These are phyloP conservation scores for slime mould (Dictyostelium discoideum) DNA, from an alignment of 78 protist genomes.

Conservation along the genomic window DNA sequence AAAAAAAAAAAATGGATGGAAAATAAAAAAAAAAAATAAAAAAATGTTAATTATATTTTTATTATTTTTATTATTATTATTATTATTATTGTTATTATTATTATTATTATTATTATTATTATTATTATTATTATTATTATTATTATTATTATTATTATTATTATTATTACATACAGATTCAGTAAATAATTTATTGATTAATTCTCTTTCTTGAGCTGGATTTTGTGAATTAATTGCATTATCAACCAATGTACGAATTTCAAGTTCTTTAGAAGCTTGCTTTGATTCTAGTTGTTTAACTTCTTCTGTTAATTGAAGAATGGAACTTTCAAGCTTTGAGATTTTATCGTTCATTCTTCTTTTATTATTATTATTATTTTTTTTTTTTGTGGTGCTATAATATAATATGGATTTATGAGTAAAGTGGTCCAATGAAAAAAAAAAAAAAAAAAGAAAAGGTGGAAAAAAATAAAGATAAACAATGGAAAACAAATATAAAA, in stretches of 20 bases:
- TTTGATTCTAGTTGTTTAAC: conserved; percentile 29
- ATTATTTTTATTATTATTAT: too few relatives aligned
- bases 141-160: too few relatives aligned
- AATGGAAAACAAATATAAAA: too few relatives aligned
- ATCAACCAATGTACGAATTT: conserved; percentile 50
- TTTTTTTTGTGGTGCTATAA: too few relatives aligned
- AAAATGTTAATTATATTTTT: not conserved
- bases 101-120: too few relatives aligned
- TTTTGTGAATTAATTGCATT: not conserved
- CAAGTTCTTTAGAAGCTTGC: conserved; percentile 5
- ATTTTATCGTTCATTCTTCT: conserved; percentile 15
- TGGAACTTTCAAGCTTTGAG: conserved; percentile 20
- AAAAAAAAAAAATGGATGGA: too few relatives aligned
- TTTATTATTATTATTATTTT: not conserved
- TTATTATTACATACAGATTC: conserved; percentile 30
- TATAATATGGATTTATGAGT: too few relatives aligned
- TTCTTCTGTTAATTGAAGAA: conserved; percentile 9
- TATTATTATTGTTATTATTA: too few relatives aligned
- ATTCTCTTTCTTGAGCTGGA: conserved; percentile 4
- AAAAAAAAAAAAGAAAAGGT: too few relatives aligned
- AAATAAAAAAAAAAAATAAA: not conserved
- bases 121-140: too few relatives aligned
- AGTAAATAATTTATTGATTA: conserved; percentile 18
- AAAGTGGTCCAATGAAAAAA: too few relatives aligned
- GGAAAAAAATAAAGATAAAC: too few relatives aligned